Percentiles rank a stretch among this genome's conserved stretches.
phyloP scores from a whole-genome alignment of 768 basidiomycete species.

The Leucosporidium creatinivorum region DNA sequence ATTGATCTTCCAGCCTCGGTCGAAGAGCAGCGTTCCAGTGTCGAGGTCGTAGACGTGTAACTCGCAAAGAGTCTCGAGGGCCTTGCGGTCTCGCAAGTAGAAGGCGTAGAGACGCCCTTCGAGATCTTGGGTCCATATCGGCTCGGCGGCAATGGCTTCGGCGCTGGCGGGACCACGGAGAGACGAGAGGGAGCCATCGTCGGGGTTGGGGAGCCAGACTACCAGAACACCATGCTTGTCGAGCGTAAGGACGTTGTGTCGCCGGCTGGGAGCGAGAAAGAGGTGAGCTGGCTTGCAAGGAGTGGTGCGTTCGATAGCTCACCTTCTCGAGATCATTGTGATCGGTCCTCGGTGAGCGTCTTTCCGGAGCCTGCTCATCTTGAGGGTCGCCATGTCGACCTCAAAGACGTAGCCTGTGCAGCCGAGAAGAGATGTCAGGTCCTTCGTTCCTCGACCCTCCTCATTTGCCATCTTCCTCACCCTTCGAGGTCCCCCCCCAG shows the following conservation, averaged over 20 bases:
- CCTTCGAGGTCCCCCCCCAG: conserved; percentile 14
- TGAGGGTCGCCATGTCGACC: conserved; percentile 1
- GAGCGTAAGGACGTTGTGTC: conserved; percentile 9
- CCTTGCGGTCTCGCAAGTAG: not conserved
- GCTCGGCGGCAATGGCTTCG: not conserved
- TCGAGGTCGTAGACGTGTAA: no score
- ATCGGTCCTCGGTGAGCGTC: conserved; percentile 13
- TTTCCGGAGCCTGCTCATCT: not conserved
- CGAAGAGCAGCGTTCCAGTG: no score
- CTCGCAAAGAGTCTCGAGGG: no score
- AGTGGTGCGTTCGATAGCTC: not conserved
- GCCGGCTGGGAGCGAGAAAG: not conserved
- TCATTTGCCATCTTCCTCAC: no score
- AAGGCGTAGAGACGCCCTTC: not conserved
- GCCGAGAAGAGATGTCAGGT: no score
- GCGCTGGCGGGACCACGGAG: conserved; percentile 4
- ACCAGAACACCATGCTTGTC: conserved; percentile 9
- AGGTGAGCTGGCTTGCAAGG: not conserved
- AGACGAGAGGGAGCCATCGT: conserved; percentile 1
- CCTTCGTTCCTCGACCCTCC: no score
- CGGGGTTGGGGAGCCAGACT: conserved; percentile 15
- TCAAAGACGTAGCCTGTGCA: conserved; percentile 5
- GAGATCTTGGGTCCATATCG: not conserved
- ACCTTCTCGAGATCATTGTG: no score
- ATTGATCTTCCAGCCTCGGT: no score